Base-by-base conservation (phyloP, 2,329 filamentous ascomycete species). In the Dothideomycetes sp. region DNA sequence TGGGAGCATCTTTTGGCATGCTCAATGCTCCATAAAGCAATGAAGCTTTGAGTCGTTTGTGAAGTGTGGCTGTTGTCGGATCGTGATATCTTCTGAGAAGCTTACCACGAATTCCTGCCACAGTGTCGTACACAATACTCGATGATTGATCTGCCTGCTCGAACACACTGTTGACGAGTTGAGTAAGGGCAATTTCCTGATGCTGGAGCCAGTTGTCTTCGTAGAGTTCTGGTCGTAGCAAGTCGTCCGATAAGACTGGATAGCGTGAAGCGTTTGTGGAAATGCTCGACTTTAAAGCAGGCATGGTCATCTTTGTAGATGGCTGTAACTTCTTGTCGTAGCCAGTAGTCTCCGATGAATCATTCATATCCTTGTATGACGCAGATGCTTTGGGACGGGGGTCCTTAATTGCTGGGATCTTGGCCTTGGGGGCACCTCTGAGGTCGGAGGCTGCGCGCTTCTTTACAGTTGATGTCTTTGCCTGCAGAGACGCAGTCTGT, bases 181-280 rank as follows among this genome's bases (percentile, higher is more conserved):
- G 75, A 0, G 74, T 74, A 31, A 80, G 69, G 25, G 73, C 70
- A 16, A 72, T 61, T 51, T 80, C 76, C 51, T 80, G 76, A 45
- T 79, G 70, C 10, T 63, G 65, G 25, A 80, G 68, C 76, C 76
- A 80, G 42, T 70, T 65, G 32, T 79, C 74, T 50, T 80, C 75
- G 53, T 79, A 79, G 47, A 80, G 62, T 39, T 70, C 65, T n/a
- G 74, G 66, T 33, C 70, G 68, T 2, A 62, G 58, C 18, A 80
- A 62, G 48, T 76, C 66, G 45, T 78, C 73, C 1, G 56, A 50
- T 4, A 79, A 58, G 4, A 76, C 55, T 2, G 73, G 70, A 51
- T 74, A 77, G 34, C 50, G 48, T 9, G 40, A 36, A 12, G 33
- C 27, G n/a, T n/a, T n/a, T 23, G 20, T 35, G 27, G 25, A 11